Evolutionary conservation across 495 filamentous ascomycete genomes (phyloP).

Genomic region (Barbatosphaeria neglecta): DNA sequence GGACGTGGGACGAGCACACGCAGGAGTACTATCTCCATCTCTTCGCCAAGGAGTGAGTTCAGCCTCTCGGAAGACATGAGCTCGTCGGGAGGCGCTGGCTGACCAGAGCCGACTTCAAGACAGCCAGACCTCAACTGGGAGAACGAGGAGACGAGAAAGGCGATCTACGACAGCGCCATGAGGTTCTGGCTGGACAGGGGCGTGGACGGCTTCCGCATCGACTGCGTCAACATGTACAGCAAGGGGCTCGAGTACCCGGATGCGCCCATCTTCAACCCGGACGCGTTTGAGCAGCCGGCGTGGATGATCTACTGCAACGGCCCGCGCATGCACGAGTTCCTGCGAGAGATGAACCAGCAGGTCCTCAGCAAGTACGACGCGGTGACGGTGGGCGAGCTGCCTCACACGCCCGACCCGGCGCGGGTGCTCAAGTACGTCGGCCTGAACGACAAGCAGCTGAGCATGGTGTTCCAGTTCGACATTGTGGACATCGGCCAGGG

Average conservation of each 20-base stretch:
- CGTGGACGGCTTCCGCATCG: slow-evolving; percentile 59
- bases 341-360: slow-evolving; percentile 44
- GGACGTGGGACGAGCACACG: slow-evolving; percentile 53
- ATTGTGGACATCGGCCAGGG: slow-evolving; percentile 49
- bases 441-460: slow-evolving; percentile 47
- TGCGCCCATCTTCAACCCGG: slow-evolving; percentile 40
- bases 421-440: slow-evolving; percentile 51
- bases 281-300: slow-evolving; percentile 30
- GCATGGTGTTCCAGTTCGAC: slow-evolving; percentile 72
- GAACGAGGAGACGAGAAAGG: slow-evolving; percentile 44
- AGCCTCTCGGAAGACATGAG: neutral
- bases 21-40: slow-evolving; percentile 63
- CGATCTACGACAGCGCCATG: slow-evolving; percentile 53
- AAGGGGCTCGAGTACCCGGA: slow-evolving; percentile 52
- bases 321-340: slow-evolving; percentile 53
- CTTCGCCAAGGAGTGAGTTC: slow-evolving; percentile 36
- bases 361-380: slow-evolving; percentile 59
- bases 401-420: slow-evolving; percentile 44
- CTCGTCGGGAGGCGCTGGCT: neutral
- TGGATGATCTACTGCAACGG: slow-evolving; percentile 50
- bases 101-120: neutral
- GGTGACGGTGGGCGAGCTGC: slow-evolving; percentile 63
- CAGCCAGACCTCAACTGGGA: slow-evolving; percentile 75
- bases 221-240: slow-evolving; percentile 56
- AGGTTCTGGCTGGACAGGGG: slow-evolving; percentile 62